Percentiles rank a stretch among this genome's conserved stretches.
Conservation (phyloP, 1,139 yeast genomes). For the Hyphopichia wangnamkhiaoensis region DNA sequence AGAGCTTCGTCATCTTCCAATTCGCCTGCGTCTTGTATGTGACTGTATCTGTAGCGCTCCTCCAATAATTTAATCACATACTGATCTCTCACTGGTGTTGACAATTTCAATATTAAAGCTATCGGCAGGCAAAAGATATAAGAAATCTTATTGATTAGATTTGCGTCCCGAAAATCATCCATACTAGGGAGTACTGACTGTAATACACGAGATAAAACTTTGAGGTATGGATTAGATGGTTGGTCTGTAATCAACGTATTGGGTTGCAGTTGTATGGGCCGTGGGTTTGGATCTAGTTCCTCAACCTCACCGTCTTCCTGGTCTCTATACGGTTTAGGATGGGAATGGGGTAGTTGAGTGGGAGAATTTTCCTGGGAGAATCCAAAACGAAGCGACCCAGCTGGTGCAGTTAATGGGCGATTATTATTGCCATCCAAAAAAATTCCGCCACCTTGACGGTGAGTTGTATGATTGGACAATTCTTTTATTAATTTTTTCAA, state of each 20-base stretch:
- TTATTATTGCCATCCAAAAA: constrained; percentile 10
- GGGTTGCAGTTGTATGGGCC: not conserved
- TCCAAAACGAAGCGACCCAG: constrained; percentile 3
- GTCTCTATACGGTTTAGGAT: constrained; percentile 9
- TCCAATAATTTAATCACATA: constrained; percentile 10
- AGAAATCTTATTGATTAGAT: constrained; percentile 16
- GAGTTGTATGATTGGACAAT: constrained; percentile 29
- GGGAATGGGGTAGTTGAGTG: constrained; percentile 8
- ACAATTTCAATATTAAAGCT: constrained; percentile 41
- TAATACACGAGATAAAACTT: not conserved
- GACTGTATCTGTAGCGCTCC: not conserved
- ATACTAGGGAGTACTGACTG: constrained; percentile 8
- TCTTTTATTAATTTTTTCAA: constrained; percentile 35
- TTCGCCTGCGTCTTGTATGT: not conserved
- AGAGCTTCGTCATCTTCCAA: constrained; percentile 6
- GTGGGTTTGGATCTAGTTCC: constrained; percentile 2
- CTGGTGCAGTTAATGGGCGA: constrained; percentile 19
- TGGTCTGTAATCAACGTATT: not conserved
- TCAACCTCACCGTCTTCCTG: constrained; percentile 3
- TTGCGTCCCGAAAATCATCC: constrained; percentile 1
- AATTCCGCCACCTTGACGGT: constrained; percentile 8
- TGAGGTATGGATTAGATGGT: not conserved
- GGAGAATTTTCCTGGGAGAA: constrained; percentile 3
- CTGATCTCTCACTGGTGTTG: constrained; percentile 49
- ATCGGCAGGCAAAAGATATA: constrained; percentile 44